phyloP scores from a whole-genome alignment of 2,329 filamentous ascomycete genomes.

The Ophiostoma australiae region DNA sequence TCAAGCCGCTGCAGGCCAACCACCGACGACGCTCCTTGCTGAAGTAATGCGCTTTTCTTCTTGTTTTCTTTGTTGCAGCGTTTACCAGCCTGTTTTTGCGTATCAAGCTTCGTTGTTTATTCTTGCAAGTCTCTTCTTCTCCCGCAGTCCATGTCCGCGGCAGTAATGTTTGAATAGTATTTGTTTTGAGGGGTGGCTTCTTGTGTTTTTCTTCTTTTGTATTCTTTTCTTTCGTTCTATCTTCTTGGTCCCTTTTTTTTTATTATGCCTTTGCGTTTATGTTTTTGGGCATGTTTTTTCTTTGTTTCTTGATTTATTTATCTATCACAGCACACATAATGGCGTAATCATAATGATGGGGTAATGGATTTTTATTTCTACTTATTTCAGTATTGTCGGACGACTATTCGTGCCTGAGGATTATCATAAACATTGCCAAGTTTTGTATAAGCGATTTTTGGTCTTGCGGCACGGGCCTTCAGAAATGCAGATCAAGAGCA shows the following conservation, averaged over 20 bases:
- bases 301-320: slow-evolving; percentile 1
- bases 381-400: too few species aligned
- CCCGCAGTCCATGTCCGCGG: background rate
- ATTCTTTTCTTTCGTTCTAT: background rate
- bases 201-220: background rate
- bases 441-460: too few species aligned
- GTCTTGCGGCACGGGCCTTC: too few species aligned
- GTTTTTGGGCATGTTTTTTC: background rate
- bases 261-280: background rate
- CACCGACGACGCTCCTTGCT: background rate
- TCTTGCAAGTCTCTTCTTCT: background rate
- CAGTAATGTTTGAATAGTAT: slow-evolving; percentile 6
- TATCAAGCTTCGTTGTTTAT: background rate
- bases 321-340: slow-evolving; percentile 14
- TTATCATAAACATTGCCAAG: too few species aligned
- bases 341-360: slow-evolving; percentile 24
- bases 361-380: slow-evolving; percentile 14
- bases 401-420: too few species aligned
- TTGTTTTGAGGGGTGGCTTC: background rate
- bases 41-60: background rate
- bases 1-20: background rate
- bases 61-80: slow-evolving; percentile 7
- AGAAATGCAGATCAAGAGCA: too few species aligned
- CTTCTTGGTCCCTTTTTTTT: background rate
- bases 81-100: background rate